Evolutionary conservation across 2,329 filamentous ascomycete genomes (phyloP).

Genomic region (Aspergillus pseudotamarii): DNA sequence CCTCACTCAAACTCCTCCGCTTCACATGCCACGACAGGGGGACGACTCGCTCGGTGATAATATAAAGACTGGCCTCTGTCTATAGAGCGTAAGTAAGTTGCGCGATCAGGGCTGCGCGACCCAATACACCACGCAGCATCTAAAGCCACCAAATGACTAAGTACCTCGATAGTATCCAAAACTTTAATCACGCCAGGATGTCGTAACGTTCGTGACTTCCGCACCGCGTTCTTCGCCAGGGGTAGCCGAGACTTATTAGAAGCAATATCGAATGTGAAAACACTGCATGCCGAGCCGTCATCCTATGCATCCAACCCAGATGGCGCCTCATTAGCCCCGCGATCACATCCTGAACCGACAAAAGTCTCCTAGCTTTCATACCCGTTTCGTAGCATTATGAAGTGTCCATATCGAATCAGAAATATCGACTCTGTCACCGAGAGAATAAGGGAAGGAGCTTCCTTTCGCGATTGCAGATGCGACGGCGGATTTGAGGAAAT

Average conservation of each 20-base stretch:
- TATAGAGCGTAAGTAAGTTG: slow-evolving; percentile 39
- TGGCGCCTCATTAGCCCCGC: slow-evolving; percentile 17
- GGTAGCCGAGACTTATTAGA: slow-evolving; percentile 79
- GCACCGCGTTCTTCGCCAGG: slow-evolving; percentile 88
- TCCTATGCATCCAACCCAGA: slow-evolving; percentile 60
- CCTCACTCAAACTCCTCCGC: slow-evolving; percentile 81
- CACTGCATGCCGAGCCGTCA: slow-evolving; percentile 90
- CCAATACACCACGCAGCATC: background rate
- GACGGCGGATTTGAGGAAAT: slow-evolving; percentile 96
- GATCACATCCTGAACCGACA: background rate
- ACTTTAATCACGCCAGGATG: slow-evolving; percentile 96
- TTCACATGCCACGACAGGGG: slow-evolving; percentile 89
- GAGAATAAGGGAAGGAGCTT: slow-evolving; percentile 86
- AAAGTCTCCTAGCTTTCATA: slow-evolving; percentile 45
- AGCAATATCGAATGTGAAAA: slow-evolving; percentile 91
- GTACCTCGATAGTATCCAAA: slow-evolving; percentile 88
- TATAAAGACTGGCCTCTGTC: slow-evolving; percentile 94
- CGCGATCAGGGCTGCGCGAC: background rate
- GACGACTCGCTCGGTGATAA: slow-evolving; percentile 87
- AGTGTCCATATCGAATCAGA: slow-evolving; percentile 96
- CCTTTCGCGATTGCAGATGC: slow-evolving; percentile 96
- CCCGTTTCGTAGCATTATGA: slow-evolving; percentile 89
- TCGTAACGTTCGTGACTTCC: slow-evolving; percentile 88
- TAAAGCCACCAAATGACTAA: slow-evolving; percentile 14
- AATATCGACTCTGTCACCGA: slow-evolving; percentile 89